Evolutionary conservation across 2,329 filamentous ascomycete genomes (phyloP).

Genomic region (Fusarium sp.): DNA sequence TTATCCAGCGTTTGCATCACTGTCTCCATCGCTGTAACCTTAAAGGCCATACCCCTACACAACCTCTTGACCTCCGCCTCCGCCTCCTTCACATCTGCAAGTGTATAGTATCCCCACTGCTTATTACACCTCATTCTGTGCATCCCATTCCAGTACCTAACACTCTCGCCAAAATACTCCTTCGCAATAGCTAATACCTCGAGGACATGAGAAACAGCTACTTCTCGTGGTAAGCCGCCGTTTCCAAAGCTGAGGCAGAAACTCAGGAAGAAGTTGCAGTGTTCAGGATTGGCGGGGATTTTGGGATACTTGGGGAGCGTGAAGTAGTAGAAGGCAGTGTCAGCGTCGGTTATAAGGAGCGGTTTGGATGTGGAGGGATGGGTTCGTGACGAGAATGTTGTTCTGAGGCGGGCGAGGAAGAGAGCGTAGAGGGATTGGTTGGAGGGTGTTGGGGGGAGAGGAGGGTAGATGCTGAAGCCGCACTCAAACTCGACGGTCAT

Average conservation of each 20-base stretch:
- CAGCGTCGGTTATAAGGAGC: not conserved
- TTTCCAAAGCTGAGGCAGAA: not conserved
- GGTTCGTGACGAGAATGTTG: not conserved
- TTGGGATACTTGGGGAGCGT: not conserved
- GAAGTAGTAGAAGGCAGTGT: not conserved
- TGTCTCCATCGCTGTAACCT: not conserved
- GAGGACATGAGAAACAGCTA: not conserved
- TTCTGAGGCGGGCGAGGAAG: not conserved
- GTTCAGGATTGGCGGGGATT: not conserved
- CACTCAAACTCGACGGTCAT: not conserved
- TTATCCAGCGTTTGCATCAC: not conserved
- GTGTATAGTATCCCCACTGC: not conserved
- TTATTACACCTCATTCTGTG: not conserved
- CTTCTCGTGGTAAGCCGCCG: accelerated
- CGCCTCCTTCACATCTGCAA: not conserved
- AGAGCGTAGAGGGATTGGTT: not conserved
- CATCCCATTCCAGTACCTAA: not conserved
- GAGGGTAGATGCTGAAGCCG: conserved; percentile 2
- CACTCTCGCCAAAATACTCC: not conserved
- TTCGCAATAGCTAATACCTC: not conserved
- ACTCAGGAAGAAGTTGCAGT: not conserved
- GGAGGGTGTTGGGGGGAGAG: not conserved
- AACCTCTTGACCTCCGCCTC: not conserved
- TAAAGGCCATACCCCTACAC: not conserved
- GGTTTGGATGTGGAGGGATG: not conserved